phyloP scores from a whole-genome alignment of 768 basidiomycete species.

The Rhodosporidiobolus sp. region DNA sequence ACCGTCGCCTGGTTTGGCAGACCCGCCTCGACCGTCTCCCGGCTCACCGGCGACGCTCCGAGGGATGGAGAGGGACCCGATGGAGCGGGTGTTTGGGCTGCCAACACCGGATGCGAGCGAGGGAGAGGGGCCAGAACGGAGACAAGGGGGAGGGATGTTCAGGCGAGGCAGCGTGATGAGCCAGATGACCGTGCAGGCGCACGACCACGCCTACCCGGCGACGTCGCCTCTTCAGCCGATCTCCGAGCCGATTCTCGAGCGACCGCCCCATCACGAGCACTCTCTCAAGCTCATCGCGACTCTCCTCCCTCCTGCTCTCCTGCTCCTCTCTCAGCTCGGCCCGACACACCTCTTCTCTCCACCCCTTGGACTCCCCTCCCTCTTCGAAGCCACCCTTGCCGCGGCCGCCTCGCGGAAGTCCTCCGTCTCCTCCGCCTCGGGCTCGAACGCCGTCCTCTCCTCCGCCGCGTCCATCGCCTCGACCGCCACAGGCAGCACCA shows the following conservation, averaged over 20 bases:
- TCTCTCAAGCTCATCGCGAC: constrained; percentile 36
- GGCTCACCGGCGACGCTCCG: constrained; percentile 30
- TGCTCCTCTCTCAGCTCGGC: constrained; percentile 38
- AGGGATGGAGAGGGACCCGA: constrained; percentile 29
- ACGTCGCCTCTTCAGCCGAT: neutral
- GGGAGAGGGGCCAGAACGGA: neutral
- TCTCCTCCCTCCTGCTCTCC: constrained; percentile 35
- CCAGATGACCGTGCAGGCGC: constrained; percentile 26
- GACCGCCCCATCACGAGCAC: constrained; percentile 12
- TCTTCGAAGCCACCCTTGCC: constrained; percentile 20
- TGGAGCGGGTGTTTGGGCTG: constrained; percentile 4
- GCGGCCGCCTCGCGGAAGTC: constrained; percentile 6
- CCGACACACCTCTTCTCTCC: constrained; percentile 39
- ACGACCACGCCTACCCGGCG: constrained; percentile 6
- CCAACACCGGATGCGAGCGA: neutral
- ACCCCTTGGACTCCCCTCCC: constrained; percentile 28
- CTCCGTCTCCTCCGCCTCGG: constrained; percentile 12
- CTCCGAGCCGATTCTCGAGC: constrained; percentile 22
- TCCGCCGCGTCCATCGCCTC: constrained; percentile 32
- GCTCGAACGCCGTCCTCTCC: constrained; percentile 15
- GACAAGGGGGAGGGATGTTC: neutral
- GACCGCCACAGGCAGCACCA: constrained; percentile 16
- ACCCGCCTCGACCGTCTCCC: neutral
- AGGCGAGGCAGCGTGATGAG: constrained; percentile 28
- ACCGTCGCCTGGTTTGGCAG: neutral